These are phyloP conservation scores for Ammopiptanthus mongolicus DNA, from an alignment of 306 rosid species.

Conservation along the genomic window DNA sequence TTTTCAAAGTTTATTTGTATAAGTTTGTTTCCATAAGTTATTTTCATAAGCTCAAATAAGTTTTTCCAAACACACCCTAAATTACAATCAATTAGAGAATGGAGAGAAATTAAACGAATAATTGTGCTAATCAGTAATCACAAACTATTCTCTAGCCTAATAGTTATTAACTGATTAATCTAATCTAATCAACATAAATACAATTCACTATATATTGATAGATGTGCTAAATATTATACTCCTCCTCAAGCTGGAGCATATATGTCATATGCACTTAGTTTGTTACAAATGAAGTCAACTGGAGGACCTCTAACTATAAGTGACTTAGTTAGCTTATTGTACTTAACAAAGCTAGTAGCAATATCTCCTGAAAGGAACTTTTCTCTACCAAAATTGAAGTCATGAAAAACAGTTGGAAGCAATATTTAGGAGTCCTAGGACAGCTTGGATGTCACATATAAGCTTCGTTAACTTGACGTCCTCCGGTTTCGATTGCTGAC, in stretches of 20 bases:
- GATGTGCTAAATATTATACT: neutral
- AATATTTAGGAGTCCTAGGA: neutral
- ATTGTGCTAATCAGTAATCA: neutral
- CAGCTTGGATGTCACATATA: neutral
- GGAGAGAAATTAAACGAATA: neutral
- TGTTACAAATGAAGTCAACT: neutral
- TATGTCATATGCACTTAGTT: neutral
- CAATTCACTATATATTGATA: neutral
- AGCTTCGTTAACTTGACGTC: neutral
- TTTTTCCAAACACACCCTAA: too few relatives aligned
- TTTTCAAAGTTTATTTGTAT: too few relatives aligned
- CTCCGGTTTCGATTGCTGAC: neutral
- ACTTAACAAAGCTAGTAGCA: neutral
- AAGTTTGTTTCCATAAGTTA: too few relatives aligned
- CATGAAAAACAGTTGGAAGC: neutral
- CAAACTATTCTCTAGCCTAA: neutral
- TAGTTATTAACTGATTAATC: neutral
- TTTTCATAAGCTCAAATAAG: too few relatives aligned
- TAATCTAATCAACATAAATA: neutral
- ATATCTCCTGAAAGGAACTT: neutral
- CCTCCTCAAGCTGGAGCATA: neutral
- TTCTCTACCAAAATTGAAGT: neutral
- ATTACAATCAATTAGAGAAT: neutral
- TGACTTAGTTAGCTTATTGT: neutral
- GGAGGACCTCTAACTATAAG: neutral